Evolutionary conservation across 1,284 basidiomycete species (phyloP), one percentile per base, ranked within the genome.

Genomic region (Marasmius sp.): DNA sequence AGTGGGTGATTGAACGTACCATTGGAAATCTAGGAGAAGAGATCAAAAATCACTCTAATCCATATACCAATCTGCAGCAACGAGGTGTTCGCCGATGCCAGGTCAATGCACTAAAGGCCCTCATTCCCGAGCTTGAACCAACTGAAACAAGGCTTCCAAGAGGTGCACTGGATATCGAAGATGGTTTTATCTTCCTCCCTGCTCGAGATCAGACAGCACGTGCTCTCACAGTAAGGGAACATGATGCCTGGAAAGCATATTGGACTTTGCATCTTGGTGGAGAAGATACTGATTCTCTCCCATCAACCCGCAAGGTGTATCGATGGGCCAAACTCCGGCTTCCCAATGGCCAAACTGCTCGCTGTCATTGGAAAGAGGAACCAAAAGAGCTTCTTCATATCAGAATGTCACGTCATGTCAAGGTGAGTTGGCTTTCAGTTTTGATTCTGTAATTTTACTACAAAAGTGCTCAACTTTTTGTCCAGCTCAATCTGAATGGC

Each of bases 311-410:
- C n/a, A 33, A 16, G 11, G 50, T 52, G 2, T 50, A 22, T 11
- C 59, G 67, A 9, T 75, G 71, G 73, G 71, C 71, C 6, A 65
- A 69, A 7, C 47, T 72, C 6, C 55, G 51, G 3, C 61, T 75
- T 10, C 72, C 74, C 2, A 74, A 68, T 63, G 71, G 70, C 0
- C 72, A 75, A 43, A 67, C 69, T 41, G 71, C 70, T 7, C 64
- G 71, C 0, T 68, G 66, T 0, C 10, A n/a, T 6, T 74, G 72
- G 72, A 70, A 65, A 43, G 72, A 73, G 57, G 33, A 16, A 14
- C n/a, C 22, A 4, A 33, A 59, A 4, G 47, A 55, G 7, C 8
- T 49, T 3, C 34, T 59, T 8, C 58, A 65, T 14, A 12, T 67
- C 4, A 56, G 70, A 20, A 68, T 61, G n/a, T 53, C 70, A 5